A percentile compares a stretch with the other conserved stretches of the same genome.
These are phyloP conservation scores for Solanum appendiculatum DNA, from an alignment of 257 asterid species.

Conservation along the genomic window DNA sequence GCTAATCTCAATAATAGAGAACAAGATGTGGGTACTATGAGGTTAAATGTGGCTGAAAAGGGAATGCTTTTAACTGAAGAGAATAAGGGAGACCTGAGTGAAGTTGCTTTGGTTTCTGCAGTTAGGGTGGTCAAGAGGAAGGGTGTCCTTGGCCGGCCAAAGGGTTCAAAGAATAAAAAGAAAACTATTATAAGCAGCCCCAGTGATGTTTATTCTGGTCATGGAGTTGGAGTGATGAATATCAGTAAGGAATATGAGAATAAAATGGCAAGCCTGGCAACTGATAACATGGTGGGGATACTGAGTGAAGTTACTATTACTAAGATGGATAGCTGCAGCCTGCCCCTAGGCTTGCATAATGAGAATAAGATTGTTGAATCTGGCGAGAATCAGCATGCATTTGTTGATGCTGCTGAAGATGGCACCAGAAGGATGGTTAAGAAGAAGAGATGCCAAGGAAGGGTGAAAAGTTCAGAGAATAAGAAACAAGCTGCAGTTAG, in stretches of 20 bases:
- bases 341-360: neutral
- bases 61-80: neutral
- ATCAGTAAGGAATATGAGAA: neutral
- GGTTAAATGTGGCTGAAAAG: neutral
- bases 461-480: constrained; percentile 14
- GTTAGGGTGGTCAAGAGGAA: neutral
- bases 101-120: neutral
- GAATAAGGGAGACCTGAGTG: neutral
- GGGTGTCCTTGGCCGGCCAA: constrained; percentile 9
- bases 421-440: neutral
- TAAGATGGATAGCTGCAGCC: neutral
- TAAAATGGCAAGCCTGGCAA: neutral
- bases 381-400: neutral
- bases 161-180: constrained; percentile 6
- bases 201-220: neutral
- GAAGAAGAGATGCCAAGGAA: constrained; percentile 1
- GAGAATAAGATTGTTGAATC: neutral
- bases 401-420: neutral
- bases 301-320: neutral
- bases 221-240: neutral
- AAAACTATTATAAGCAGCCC: neutral
- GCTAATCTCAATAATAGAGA: neutral
- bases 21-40: neutral
- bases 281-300: neutral
- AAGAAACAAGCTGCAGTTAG: neutral